Base-by-base conservation (phyloP, 2,329 filamentous ascomycete genomes). In the Lasiodiplodia hormozganensis region DNA sequence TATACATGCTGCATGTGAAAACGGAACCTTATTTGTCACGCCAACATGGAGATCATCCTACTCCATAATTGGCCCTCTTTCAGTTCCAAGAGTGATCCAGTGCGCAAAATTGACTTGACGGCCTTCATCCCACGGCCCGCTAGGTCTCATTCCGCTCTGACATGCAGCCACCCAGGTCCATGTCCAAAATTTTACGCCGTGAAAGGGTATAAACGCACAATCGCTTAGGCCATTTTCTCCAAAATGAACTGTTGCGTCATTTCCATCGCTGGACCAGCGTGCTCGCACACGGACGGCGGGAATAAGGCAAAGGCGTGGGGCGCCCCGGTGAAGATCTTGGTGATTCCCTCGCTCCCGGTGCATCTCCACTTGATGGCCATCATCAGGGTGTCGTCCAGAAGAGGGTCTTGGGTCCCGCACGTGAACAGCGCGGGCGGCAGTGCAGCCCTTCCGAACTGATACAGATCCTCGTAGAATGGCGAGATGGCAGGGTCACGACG, bases 311-410 rank as follows among this genome's bases (percentile, higher is more conserved):
- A 88, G 0, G 82, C 85, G 79, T 88, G 87, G 21, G 84, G 80
- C 10, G 82, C 85, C 0, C 86, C 86, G n/a, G 82, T 82, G 73
- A 83, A 86, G 18, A 88, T 77, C 76, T 85, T 88, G 2, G 87
- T 76, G 2, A 86, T 76, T 0, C 81, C 79, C 74, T 86, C 83
- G 5, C 80, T 82, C 2, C 85, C 85, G 70, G 77, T 80, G 75
- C 84, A 84, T 72, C 76, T 73, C 86, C 86, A 88, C 76, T 86
- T 87, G 2, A 80, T 76, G 4, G 80, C 79, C 86, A 89, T 88
- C 57, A 85, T 74, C 25, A 86, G 74, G 18, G 80, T 85, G 71
- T 86, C 84, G 71, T 86, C 84, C 0, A 88, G 72, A 69, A 88
- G 71, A 6, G 81, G 80, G 74, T 89, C 87, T 69, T 84, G 81